phyloP scores from a whole-genome alignment of 768 basidiomycete species.

The Galerina sulciceps region DNA sequence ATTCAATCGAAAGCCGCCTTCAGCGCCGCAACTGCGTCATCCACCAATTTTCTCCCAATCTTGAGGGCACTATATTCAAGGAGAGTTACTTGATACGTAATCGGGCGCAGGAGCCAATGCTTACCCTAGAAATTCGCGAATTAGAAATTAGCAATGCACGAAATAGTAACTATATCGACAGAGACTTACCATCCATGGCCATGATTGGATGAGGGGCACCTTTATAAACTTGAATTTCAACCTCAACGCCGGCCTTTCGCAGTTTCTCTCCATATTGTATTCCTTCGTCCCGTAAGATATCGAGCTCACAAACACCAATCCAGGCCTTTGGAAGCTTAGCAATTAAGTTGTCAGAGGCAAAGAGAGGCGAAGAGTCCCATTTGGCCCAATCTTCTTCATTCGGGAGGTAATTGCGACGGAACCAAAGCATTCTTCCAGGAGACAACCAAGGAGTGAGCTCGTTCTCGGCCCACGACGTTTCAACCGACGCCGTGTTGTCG shows the following conservation, averaged over 20 bases:
- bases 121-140: slow-evolving; percentile 6
- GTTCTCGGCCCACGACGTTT: slow-evolving; percentile 58
- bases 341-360: slow-evolving; percentile 61
- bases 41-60: slow-evolving; percentile 39
- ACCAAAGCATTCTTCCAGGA: slow-evolving; percentile 76
- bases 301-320: slow-evolving; percentile 67
- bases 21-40: slow-evolving; percentile 39
- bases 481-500: slow-evolving; percentile 65
- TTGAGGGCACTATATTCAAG: slow-evolving; percentile 9
- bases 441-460: slow-evolving; percentile 61
- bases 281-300: slow-evolving; percentile 72
- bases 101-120: neutral
- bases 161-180: neutral
- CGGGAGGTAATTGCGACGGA: slow-evolving; percentile 69
- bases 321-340: slow-evolving; percentile 57
- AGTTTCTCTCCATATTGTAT: slow-evolving; percentile 65
- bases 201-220: slow-evolving; percentile 74
- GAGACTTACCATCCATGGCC: slow-evolving; percentile 71
- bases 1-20: slow-evolving; percentile 25
- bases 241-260: slow-evolving; percentile 51
- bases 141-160: neutral
- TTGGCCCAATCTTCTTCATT: slow-evolving; percentile 60
- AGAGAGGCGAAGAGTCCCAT: slow-evolving; percentile 75
- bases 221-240: slow-evolving; percentile 60
- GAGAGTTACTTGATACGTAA: neutral